Evolutionary conservation across 2,329 filamentous ascomycete genomes (phyloP), one percentile per base, ranked within the genome.

Genomic region (Neoascochyta sp.): DNA sequence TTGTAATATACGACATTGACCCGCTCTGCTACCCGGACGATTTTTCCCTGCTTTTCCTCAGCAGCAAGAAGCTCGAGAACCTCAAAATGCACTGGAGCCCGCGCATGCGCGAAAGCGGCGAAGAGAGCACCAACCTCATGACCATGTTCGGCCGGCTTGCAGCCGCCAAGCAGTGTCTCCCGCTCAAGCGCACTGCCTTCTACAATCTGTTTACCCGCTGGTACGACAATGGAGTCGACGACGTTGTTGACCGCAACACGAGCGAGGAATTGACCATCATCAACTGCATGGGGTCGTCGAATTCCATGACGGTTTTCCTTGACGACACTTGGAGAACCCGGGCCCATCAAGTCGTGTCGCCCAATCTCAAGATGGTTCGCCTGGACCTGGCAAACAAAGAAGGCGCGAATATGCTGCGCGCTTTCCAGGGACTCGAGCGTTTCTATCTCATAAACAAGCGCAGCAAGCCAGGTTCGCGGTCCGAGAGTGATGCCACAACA

Each of bases 1-100:
- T 81, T 19, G 70, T 71, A 29, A 65, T 77, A 16, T 73, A 73
- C 36, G 69, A 80, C 41, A 76, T 80, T 29, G 78, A 81, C 33
- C 78, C 78, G 1, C 64, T 81, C 7, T 81, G 77, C 57, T 78
- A 79, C 45, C 75, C 75, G 0, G 78, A 81, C 54, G 77, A 80
- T 43, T 70, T 81, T 7, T 75, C 75, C 9, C 62, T 73, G 13
- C 57, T 81, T 9, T 56, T 81, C 5, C 54, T 68, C 9, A 63
- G 69, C n/a, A 72, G 73, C 4, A 70, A 66, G 39, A 74, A 73
- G 29, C 59, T 81, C 4, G 62, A 69, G 22, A 71, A 74, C 17
- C 55, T 81, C 6, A 72, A 65, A 31, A 39, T 81, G 36, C 76
- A 81, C 46, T 81, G 75, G 68, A 76, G 68, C 16, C 75, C 76